Conservation (phyloP, 2,329 filamentous ascomycete genomes). For the Cercospora sojina region DNA sequence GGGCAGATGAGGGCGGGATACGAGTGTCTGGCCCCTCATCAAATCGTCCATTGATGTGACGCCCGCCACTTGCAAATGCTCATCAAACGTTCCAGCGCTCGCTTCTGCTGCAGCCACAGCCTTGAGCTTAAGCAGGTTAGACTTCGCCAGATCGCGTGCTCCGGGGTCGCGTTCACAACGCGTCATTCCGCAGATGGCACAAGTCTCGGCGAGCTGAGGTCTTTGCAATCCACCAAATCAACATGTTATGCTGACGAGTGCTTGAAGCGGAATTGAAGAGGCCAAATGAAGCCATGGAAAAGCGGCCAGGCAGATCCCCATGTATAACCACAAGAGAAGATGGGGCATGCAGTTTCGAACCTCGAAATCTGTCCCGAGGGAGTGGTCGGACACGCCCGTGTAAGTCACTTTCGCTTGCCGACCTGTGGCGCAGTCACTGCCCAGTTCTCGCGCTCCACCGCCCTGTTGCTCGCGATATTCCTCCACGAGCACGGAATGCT, state of each 20-base stretch:
- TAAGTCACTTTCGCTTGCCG: constrained; percentile 14
- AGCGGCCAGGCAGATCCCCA: background rate
- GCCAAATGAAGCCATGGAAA: background rate
- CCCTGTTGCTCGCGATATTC: constrained; percentile 7
- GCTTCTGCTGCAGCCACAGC: constrained; percentile 4
- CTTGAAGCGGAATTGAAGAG: background rate
- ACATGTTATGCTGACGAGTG: background rate
- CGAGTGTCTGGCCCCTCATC: background rate
- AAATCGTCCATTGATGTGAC: background rate
- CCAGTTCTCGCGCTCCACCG: constrained; percentile 13
- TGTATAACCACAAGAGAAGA: background rate
- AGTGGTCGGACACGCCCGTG: constrained; percentile 12
- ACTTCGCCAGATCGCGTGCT: constrained; percentile 15
- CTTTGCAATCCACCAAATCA: background rate
- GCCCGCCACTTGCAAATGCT: constrained; percentile 13
- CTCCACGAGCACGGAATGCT: constrained; percentile 8
- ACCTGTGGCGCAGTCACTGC: constrained; percentile 13
- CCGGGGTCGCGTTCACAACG: constrained; percentile 11
- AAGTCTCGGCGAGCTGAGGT: background rate
- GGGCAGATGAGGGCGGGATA: constrained; percentile 1
- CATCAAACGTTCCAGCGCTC: constrained; percentile 9
- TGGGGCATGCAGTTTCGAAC: background rate
- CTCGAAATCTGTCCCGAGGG: background rate
- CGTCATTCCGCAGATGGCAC: constrained; percentile 9
- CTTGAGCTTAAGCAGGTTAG: constrained; percentile 17